Percentiles rank a stretch among this genome's conserved stretches.
These are phyloP conservation scores for Diaporthe helianthi DNA, from an alignment of 2,329 filamentous ascomycete species.

Conservation along the genomic window DNA sequence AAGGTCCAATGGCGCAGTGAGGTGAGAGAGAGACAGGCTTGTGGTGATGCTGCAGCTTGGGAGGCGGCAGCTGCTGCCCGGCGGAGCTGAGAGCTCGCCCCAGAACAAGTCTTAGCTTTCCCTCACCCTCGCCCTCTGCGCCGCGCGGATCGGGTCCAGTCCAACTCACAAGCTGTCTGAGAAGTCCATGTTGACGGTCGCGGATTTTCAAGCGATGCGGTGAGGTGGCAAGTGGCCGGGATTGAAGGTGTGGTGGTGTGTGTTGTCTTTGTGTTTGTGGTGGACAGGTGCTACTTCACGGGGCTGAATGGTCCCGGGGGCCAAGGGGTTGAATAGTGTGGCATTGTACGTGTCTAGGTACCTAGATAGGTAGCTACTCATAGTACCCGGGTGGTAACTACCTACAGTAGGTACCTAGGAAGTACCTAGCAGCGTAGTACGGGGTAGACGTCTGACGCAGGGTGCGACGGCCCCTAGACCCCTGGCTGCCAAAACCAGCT, in stretches of 20 bases:
- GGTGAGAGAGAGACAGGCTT: background rate
- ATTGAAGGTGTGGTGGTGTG: background rate
- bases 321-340: background rate
- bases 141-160: slow-evolving; percentile 28
- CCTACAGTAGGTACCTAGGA: too few species aligned
- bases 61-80: too few species aligned
- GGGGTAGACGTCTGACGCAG: background rate
- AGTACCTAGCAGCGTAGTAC: too few species aligned
- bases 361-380: background rate
- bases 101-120: slow-evolving; percentile 1
- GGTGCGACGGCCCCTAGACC: slow-evolving; percentile 14
- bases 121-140: slow-evolving; percentile 8
- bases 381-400: background rate
- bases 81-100: background rate
- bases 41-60: background rate
- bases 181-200: slow-evolving; percentile 75
- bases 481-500: slow-evolving; percentile 24
- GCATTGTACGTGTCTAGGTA: background rate
- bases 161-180: slow-evolving; percentile 85
- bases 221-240: background rate
- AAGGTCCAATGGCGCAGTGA: background rate
- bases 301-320: background rate
- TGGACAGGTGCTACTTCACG: background rate
- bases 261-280: background rate
- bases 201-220: background rate